Evolutionary conservation across 2,329 filamentous ascomycete genomes (phyloP), one percentile per base, ranked within the genome.

Genomic region (Arthroderma sp.): DNA sequence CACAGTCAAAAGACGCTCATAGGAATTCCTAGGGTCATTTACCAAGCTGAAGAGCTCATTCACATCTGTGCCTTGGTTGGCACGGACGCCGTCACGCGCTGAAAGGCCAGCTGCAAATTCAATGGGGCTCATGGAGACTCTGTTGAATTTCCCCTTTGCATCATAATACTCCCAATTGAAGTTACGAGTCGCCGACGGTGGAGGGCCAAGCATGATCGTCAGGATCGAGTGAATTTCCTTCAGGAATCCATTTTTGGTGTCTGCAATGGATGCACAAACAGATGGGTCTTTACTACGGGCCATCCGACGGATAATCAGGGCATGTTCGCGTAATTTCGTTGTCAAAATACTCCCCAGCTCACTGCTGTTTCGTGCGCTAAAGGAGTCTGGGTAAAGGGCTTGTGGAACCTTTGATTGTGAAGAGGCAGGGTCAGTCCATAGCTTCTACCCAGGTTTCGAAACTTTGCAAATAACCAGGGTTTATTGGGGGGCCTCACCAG

Each of bases 301-400:
- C 44, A 90, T 68, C 1, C 73, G 70, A n/a, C 88, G 81, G 9
- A 95, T 77, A 25, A 77, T 74, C n/a, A 95, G 72, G 1, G 86
- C 88, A 64, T 88, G 85, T 71, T 95, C 88, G n/a, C 90, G 84
- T 35, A 95, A 79, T 74, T 94, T 94, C 17, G 85, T 90, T 9
- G 88, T 90, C 61, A 95, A 77, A 31, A 94, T 76, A 56, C 74
- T 77, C 67, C 91, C 87, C 74, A 95, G 82, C 17, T 81, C 77
- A 0, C 77, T 71, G 25, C 85, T 88, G 64, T 84, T 83, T 75
- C 80, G 80, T 2, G 89, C 87, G 68, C 88, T 91, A 77, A 81
- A 91, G 56, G 80, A 83, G 68, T 95, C 90, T 0, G 89, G 89
- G 67, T 93, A 95, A 1, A 95, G 72, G 0, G 77, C 74, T 68